Evolutionary conservation across 306 rosid species (phyloP), one percentile per base, ranked within the genome.

Genomic region (Mimosa pudica): DNA sequence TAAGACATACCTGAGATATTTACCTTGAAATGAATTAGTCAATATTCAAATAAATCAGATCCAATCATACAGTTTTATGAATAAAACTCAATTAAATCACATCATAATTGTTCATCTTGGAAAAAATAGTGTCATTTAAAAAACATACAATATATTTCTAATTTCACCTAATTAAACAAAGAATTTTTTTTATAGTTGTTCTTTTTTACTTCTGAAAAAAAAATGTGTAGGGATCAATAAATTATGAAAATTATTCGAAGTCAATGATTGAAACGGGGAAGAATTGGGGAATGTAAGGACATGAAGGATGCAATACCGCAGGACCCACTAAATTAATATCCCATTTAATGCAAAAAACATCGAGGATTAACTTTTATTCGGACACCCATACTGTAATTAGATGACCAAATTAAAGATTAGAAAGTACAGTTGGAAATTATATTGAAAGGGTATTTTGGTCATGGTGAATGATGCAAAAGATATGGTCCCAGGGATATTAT

Each of bases 261-360:
- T 80, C 90, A 87, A 89, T 87, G 76, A 89, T 87, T 87, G 89
- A 81, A 76, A 61, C 71, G 14, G 70, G 70, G 54, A 73, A 63
- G 9, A 79, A 69, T 82, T 84, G 79, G 90, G 86, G 70, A 71
- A 60, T 78, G 72, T 38, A 71, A 77, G 65, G 70, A 71, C 76
- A 70, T 18, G 69, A 79, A 58, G 8, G 78, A 82, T 82, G 85
- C 79, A 80, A 83, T 35, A 65, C 11, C 4, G 77, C 48, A 79
- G 84, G 85, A 46, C 82, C 87, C 84, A 70, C 46, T 70, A 75
- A 85, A 89, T 87, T 88, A 87, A 84, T 84, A 72, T 71, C 75
- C 38, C 81, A 84, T 87, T 87, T 77, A 87, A 89, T 87, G 91
- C 82, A 64, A 72, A 80, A 81, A 76, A 84, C 77, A 84, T 80